phyloP scores from a whole-genome alignment of 257 asterid genomes.

The Gardenia jasminoides region DNA sequence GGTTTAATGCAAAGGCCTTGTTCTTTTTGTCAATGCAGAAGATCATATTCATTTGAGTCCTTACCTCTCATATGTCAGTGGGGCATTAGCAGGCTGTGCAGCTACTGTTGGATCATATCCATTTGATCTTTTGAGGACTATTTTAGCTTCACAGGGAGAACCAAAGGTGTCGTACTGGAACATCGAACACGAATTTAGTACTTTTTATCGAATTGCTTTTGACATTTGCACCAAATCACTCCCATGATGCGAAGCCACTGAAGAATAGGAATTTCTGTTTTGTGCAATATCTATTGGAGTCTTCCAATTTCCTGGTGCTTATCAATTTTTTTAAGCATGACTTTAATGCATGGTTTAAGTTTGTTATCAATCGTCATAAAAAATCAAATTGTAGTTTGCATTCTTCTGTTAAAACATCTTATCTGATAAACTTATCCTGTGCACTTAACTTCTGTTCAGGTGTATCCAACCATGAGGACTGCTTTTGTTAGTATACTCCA shows the following conservation, averaged over 20 bases:
- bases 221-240: neutral
- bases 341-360: neutral
- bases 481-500: constrained; percentile 57
- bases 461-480: constrained; percentile 85
- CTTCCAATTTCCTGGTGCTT: neutral
- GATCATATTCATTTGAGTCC: constrained; percentile 78
- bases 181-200: neutral
- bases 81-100: constrained; percentile 92
- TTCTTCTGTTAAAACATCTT: neutral
- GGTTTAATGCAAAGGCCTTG: constrained; percentile 18
- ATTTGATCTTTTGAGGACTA: constrained; percentile 86
- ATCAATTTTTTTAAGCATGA: neutral
- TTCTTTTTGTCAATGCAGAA: constrained; percentile 48
- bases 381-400: neutral
- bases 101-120: constrained; percentile 98
- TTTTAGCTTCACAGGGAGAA: constrained; percentile 97
- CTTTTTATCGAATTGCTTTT: neutral
- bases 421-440: neutral
- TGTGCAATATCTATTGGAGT: neutral
- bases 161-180: constrained; percentile 67
- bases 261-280: neutral
- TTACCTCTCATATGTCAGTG: constrained; percentile 79
- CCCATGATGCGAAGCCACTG: neutral
- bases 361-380: neutral
- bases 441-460: constrained; percentile 34